phyloP scores from a whole-genome alignment of 1,284 basidiomycete species.

The Violaceomyces palustris region DNA sequence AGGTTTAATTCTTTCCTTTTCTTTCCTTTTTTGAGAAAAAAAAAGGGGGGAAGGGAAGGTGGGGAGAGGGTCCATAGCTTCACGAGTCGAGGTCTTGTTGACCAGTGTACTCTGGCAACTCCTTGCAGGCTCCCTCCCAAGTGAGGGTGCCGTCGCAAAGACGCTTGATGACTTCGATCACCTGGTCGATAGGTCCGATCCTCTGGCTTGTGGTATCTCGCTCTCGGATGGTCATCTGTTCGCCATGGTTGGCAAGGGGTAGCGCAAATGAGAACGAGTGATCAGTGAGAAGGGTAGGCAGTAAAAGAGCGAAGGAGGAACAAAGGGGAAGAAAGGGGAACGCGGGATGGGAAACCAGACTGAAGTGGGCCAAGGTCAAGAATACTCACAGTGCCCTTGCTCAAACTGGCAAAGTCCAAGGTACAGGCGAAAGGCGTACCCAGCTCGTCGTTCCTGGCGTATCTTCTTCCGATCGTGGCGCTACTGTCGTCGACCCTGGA shows the following conservation, averaged over 20 bases:
- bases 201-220: slow-evolving; percentile 89
- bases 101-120: slow-evolving; percentile 77
- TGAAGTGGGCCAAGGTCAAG: neutral
- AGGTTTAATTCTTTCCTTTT: no score
- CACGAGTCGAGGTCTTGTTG: slow-evolving; percentile 64
- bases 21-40: no score
- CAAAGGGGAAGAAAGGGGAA: no score
- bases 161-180: slow-evolving; percentile 66
- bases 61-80: no score
- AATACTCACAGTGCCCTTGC: slow-evolving; percentile 48
- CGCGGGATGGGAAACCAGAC: neutral
- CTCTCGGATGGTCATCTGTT: slow-evolving; percentile 61
- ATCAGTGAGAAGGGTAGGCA: neutral
- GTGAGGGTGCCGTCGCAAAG: slow-evolving; percentile 54
- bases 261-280: no score
- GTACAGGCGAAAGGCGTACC: slow-evolving; percentile 96
- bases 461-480: slow-evolving; percentile 91
- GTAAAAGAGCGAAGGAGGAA: no score
- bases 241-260: no score
- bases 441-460: slow-evolving; percentile 95
- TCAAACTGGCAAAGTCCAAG: slow-evolving; percentile 90
- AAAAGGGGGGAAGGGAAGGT: no score
- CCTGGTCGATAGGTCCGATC: slow-evolving; percentile 87
- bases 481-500: slow-evolving; percentile 92
- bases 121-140: slow-evolving; percentile 72